A percentile compares a stretch with the other conserved stretches of the same genome.
phyloP scores from a whole-genome alignment of 805 yeast genomes.

The Cyberlindnera maritima region DNA sequence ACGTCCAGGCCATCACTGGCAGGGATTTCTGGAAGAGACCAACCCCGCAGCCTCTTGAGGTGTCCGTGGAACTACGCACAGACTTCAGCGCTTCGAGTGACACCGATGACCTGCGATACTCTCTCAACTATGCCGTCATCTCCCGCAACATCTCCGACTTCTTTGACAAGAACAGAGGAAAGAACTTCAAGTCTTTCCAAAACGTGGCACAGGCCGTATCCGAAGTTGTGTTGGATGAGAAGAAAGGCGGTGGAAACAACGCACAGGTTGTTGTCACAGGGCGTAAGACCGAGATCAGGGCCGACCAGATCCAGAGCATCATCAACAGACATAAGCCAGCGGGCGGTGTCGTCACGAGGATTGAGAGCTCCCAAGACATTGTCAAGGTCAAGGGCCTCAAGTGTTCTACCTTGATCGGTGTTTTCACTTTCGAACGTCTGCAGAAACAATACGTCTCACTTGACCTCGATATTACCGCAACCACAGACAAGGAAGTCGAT shows the following conservation, averaged over 20 bases:
- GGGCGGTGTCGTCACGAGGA: slow-evolving; percentile 10
- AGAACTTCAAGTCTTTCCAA: slow-evolving; percentile 34
- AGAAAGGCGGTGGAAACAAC: slow-evolving; percentile 46
- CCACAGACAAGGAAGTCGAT: slow-evolving; percentile 30
- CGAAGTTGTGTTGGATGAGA: slow-evolving; percentile 41
- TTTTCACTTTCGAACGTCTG: slow-evolving; percentile 84
- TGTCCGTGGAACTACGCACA: slow-evolving; percentile 60
- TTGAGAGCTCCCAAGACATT: slow-evolving; percentile 16
- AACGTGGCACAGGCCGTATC: slow-evolving; percentile 46
- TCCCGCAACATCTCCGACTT: slow-evolving; percentile 59
- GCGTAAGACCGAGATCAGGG: slow-evolving; percentile 57
- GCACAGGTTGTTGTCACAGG: slow-evolving; percentile 42
- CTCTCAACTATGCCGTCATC: slow-evolving; percentile 86
- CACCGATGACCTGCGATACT: slow-evolving; percentile 75
- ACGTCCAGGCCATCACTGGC: slow-evolving; percentile 63
- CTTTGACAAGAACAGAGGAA: slow-evolving; percentile 41
- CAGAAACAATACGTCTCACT: slow-evolving; percentile 73
- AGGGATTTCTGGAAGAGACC: slow-evolving; percentile 73
- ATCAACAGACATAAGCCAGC: slow-evolving; percentile 32
- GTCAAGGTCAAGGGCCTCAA: slow-evolving; percentile 49
- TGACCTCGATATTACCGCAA: slow-evolving; percentile 45
- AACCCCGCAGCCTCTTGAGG: slow-evolving; percentile 60
- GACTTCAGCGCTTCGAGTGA: slow-evolving; percentile 72
- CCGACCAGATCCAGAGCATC: slow-evolving; percentile 45
- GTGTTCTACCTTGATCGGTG: slow-evolving; percentile 82